Base-by-base conservation (phyloP, 2,329 filamentous ascomycete genomes). In the Xylaria sp. region DNA sequence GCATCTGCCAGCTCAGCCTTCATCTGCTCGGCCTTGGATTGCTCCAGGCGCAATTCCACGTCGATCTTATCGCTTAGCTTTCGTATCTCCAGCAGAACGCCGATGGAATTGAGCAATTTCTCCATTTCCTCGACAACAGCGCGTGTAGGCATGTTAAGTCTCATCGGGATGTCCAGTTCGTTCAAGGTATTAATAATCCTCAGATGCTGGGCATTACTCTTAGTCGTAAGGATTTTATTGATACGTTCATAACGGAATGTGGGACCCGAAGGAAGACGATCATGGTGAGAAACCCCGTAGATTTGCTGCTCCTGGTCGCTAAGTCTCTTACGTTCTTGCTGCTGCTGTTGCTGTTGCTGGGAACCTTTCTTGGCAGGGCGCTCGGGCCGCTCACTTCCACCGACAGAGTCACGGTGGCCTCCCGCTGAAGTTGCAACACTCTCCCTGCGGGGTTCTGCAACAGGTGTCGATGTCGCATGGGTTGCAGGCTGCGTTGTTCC, bases 241-340 rank as follows among this genome's bases (percentile, higher is more conserved):
- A 93, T 84, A 72, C 85, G 88, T 68, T 93, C 90, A 34, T 91
- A 91, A 10, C 93, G 90, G 81, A 97, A 97, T 11, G 90, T 88
- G 42, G 96, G 90, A 5, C 94, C 93, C 7, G 88, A 89, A 1
- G 88, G 86, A 46, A 97, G 81, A 34, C 93, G 89, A 58, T 97
- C 93, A 71, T 93, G 89, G 65, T 90, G 86, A 6, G 88, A 84
- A 8, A 99, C 89, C 63, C 93, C 94, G 70, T 93, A 97, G 39
- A 88, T 82, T 64, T 83, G 75, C 76, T 92, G 88, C 75, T 95
- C 89, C 66, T 89, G 84, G 52, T 88, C 81, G 3, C 85, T 85
- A 65, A 97, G 85, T 73, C 87, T 86, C 69, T 87, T 85, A 57
- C 88, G 82, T 68, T 88, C 82, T 42, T 42, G 37, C 11, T 42